Base-by-base conservation (phyloP, 1,284 basidiomycete species). In the Cutaneotrichosporon sp. region DNA sequence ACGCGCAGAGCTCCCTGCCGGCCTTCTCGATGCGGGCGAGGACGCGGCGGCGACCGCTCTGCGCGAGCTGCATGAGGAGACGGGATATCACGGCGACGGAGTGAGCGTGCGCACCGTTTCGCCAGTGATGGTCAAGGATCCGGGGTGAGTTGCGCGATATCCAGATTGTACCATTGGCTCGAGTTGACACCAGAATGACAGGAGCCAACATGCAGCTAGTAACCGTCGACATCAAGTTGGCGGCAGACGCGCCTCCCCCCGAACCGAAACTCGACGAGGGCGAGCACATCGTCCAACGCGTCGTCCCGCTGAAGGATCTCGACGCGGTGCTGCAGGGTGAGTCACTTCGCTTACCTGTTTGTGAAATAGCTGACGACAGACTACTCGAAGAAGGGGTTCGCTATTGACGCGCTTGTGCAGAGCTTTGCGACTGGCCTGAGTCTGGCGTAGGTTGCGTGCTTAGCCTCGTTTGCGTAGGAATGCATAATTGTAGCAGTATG, bases 21-120 rank as follows among this genome's bases (percentile, higher is more conserved):
- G 90, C 31, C 76, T 97, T 22, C 83, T 97, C 54, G 88, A 93
- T 67, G 82, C 84, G 55, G 82, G 82, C 1, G 86, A 97, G 75
- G 82, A 83, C 1, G 79, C 87, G 0, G 86, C 86, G 3, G 61
- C 63, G 1, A 63, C 89, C 1, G 91, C 89, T 1, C 78, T 90
- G 31, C 82, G 91, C 31, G 92, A 97, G 67, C 79, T 97, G 8
- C 79, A 85, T 62, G 92, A 97, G 75, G 92, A 96, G 74, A 94
- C 90, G 0, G 91, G 91, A 2, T 93, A 86, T 72, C 74, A 71
- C 0, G 68, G 69, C 4, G 61, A 65, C 1, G 63, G 65, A 22
- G 71, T 62, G 4, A 58, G 76, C 33, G 78, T 90, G 31, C 66
- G 84, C 25, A 80, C 87, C 48, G 78, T 83, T 0, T 85, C 87